These are phyloP conservation scores for Dendrobium officinale DNA, from an alignment of 106 monocot genomes.

Conservation along the genomic window DNA sequence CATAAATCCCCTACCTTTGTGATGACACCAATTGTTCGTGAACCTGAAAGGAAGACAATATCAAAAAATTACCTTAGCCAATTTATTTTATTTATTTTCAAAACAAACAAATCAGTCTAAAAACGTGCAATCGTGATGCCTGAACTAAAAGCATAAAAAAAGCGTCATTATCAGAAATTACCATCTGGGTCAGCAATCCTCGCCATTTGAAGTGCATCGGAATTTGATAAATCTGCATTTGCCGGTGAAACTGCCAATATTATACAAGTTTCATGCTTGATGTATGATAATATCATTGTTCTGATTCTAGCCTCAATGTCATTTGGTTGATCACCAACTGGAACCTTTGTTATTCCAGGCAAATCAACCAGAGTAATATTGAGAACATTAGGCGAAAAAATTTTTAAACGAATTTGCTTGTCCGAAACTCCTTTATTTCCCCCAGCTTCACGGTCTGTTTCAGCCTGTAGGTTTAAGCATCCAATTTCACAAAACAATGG, in stretches of 20 bases:
- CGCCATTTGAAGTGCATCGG: constrained; percentile 96
- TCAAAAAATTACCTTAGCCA: not conserved
- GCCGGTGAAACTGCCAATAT: constrained; percentile 92
- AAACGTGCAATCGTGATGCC: not conserved
- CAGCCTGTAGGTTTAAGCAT: constrained; percentile 46
- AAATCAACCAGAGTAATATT: constrained; percentile 93
- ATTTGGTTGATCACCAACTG: constrained; percentile 92
- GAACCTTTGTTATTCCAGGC: constrained; percentile 96
- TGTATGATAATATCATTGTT: constrained; percentile 92
- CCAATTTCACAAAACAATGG: not conserved
- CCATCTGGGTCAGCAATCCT: constrained; percentile 91
- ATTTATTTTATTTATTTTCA: not conserved
- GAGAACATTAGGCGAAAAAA: constrained; percentile 92
- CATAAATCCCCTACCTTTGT: constrained; percentile 57
- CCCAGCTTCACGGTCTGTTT: constrained; percentile 91
- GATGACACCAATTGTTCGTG: constrained; percentile 87
- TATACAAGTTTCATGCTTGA: constrained; percentile 89
- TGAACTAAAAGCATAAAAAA: not conserved
- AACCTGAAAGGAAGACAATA: constrained; percentile 17
- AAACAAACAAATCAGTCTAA: not conserved
- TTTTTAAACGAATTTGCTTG: constrained; percentile 85
- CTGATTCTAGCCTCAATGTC: constrained; percentile 91
- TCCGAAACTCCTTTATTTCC: constrained; percentile 93
- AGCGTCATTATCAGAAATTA: constrained; percentile 13
- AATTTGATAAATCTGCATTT: constrained; percentile 96